A percentile compares a stretch with the other conserved stretches of the same genome.
phyloP scores from a whole-genome alignment of 2,329 filamentous ascomycete genomes.

The Penicillium capsulatum region DNA sequence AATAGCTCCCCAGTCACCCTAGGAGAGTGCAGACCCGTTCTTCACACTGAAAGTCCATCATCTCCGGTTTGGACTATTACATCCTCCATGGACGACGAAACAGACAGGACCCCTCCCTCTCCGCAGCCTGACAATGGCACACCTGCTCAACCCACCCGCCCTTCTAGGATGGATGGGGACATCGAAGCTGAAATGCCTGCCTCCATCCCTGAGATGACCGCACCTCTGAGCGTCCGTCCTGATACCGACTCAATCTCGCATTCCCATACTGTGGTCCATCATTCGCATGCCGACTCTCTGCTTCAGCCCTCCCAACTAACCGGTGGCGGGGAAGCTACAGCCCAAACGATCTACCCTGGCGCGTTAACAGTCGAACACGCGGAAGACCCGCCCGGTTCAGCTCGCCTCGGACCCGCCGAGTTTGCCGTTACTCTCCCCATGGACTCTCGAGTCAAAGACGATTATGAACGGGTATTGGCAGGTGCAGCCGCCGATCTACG shows the following conservation, averaged over 20 bases:
- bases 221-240: constrained; percentile 36
- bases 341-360: constrained; percentile 39
- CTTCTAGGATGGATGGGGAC: constrained; percentile 29
- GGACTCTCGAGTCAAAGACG: constrained; percentile 43
- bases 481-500: constrained; percentile 28
- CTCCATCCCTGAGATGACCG: constrained; percentile 27
- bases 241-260: constrained; percentile 29
- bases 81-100: constrained; percentile 6
- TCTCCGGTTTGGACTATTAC: too few species aligned
- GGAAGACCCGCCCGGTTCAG: constrained; percentile 30
- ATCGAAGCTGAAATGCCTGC: constrained; percentile 33
- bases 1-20: too few species aligned
- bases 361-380: constrained; percentile 29
- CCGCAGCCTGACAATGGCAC: too few species aligned
- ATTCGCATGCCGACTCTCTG: constrained; percentile 23
- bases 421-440: constrained; percentile 42
- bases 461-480: constrained; percentile 36
- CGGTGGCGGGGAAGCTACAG: constrained; percentile 16
- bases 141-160: too few species aligned
- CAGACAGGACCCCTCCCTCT: too few species aligned
- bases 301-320: constrained; percentile 28
- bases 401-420: constrained; percentile 38
- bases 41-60: too few species aligned
- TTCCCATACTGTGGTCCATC: constrained; percentile 19
- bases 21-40: too few species aligned